phyloP scores from a whole-genome alignment of 2,329 filamentous ascomycete species.

The Botrytis fabae region DNA sequence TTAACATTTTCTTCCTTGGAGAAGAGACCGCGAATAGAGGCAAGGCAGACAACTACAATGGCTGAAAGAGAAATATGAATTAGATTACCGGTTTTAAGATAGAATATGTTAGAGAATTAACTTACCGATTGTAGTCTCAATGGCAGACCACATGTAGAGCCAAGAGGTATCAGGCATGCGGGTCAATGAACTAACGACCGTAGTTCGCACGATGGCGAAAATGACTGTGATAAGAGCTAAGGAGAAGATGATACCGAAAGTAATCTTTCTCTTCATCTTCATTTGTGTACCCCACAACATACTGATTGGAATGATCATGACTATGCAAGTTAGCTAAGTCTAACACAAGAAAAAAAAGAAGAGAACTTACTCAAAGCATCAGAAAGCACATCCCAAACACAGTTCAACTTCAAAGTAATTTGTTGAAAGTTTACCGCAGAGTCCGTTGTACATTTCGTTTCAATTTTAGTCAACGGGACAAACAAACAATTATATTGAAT shows the following conservation, averaged over 20 bases:
- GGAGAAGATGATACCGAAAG: neutral
- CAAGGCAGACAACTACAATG: neutral
- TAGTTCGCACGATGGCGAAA: slow-evolving; percentile 1
- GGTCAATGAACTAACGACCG: slow-evolving; percentile 1
- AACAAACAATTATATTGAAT: slow-evolving; percentile 1
- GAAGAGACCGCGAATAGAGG: slow-evolving; percentile 6
- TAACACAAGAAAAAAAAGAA: neutral
- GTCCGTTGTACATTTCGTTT: neutral
- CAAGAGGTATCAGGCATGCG: slow-evolving; percentile 5
- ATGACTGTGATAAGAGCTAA: neutral
- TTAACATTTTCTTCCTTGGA: neutral
- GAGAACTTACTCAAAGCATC: neutral
- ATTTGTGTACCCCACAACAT: slow-evolving; percentile 2
- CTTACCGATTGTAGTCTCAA: slow-evolving; percentile 8
- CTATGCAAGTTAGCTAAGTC: neutral
- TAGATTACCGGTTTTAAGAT: neutral
- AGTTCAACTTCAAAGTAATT: neutral
- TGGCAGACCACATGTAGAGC: slow-evolving; percentile 5
- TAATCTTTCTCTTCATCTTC: slow-evolving; percentile 5
- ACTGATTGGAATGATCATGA: neutral
- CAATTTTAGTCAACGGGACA: neutral
- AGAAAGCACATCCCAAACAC: neutral
- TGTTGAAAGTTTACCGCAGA: neutral
- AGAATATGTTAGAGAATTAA: neutral
- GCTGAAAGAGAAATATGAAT: neutral